These are phyloP conservation scores for Lepidium didymum DNA, from an alignment of 345 rosid genomes.

Conservation along the genomic window DNA sequence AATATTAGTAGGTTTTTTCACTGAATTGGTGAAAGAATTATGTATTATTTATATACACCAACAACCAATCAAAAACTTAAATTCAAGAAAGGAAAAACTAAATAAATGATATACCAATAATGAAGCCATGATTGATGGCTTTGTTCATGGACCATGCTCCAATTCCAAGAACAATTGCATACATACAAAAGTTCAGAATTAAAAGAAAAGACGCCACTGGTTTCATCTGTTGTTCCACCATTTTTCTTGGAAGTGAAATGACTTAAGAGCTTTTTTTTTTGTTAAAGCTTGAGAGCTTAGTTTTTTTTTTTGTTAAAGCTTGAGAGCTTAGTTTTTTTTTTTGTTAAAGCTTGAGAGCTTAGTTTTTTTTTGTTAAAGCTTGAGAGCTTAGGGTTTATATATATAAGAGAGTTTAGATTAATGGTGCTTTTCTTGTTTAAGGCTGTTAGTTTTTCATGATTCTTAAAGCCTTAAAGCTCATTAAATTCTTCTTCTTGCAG, in stretches of 20 bases:
- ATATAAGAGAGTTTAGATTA: conserved; percentile 1
- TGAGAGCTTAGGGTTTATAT: conserved; percentile 14
- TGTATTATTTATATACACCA: not conserved
- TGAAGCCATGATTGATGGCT: conserved; percentile 74
- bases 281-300: too few species aligned
- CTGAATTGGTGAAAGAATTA: not conserved
- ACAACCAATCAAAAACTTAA: not conserved
- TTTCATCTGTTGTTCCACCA: conserved; percentile 52
- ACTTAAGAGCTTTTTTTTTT: not conserved
- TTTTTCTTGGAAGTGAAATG: conserved; percentile 10
- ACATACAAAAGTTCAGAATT: conserved; percentile 73
- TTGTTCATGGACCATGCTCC: conserved; percentile 80
- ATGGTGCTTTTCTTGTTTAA: conserved; percentile 69
- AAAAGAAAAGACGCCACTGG: conserved; percentile 53
- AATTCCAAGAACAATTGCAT: conserved; percentile 57
- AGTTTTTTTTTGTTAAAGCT: not conserved
- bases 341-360: too few species aligned
- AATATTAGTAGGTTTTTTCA: not conserved
- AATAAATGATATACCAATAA: conserved; percentile 45
- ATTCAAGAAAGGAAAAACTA: not conserved
- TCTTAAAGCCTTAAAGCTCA: conserved; percentile 9
- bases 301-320: not conserved
- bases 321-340: too few species aligned
- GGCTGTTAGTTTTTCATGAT: conserved; percentile 37
- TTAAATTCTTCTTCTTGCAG: conserved; percentile 5